phyloP scores from a whole-genome alignment of 2,329 filamentous ascomycete species.

The Claviceps humidiphila region DNA sequence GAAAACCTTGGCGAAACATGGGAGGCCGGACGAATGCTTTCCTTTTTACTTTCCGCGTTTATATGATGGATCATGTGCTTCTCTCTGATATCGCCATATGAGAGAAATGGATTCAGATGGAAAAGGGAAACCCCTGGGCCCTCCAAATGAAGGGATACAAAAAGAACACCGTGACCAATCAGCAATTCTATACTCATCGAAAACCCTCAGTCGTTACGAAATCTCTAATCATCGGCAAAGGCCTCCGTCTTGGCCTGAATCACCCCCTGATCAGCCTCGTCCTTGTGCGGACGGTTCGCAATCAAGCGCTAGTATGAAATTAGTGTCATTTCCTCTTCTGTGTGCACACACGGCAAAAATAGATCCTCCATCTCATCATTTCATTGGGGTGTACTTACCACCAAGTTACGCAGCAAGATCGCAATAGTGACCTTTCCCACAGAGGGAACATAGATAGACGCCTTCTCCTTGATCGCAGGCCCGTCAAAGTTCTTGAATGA shows the following conservation, averaged over 20 bases:
- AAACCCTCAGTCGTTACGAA: no score
- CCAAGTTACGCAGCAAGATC: slow-evolving; percentile 73
- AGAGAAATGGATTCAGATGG: no score
- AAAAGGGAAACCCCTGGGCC: no score
- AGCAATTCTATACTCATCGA: no score
- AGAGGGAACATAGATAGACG: slow-evolving; percentile 90
- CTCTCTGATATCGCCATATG: no score
- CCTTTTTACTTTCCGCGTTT: no score
- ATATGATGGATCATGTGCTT: no score
- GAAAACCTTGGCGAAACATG: no score
- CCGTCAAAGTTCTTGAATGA: slow-evolving; percentile 86
- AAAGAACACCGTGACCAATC: no score
- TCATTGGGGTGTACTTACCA: slow-evolving; percentile 43
- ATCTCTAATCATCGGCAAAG: slow-evolving; percentile 23
- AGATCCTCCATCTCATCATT: neutral
- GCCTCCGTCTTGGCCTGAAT: slow-evolving; percentile 28
- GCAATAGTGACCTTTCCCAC: slow-evolving; percentile 97
- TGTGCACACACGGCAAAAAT: neutral
- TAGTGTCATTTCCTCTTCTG: slow-evolving; percentile 9
- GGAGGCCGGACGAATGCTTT: no score
- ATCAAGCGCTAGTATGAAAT: slow-evolving; percentile 31
- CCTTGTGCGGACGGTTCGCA: slow-evolving; percentile 32
- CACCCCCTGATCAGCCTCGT: slow-evolving; percentile 20
- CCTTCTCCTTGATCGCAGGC: slow-evolving; percentile 82
- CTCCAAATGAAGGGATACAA: no score